phyloP scores from a whole-genome alignment of 768 basidiomycete species.

The Albatrellus ellisii region DNA sequence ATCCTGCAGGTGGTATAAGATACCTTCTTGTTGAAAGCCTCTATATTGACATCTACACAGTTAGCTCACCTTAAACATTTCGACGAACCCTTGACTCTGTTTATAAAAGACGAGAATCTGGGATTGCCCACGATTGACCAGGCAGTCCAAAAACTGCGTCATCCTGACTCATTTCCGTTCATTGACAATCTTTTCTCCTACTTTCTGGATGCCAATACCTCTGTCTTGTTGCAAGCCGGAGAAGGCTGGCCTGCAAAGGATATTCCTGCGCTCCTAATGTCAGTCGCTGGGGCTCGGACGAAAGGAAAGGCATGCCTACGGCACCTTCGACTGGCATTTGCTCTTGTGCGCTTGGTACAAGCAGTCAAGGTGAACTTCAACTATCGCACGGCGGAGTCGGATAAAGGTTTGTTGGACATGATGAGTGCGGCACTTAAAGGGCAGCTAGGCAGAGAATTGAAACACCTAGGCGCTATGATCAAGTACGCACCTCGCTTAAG shows the following conservation, averaged over 20 bases:
- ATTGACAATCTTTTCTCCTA: slow-evolving; percentile 18
- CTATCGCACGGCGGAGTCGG: slow-evolving; percentile 20
- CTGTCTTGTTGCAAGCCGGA: slow-evolving; percentile 1
- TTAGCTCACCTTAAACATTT: slow-evolving; percentile 62
- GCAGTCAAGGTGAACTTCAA: slow-evolving; percentile 30
- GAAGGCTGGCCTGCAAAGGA: slow-evolving; percentile 18
- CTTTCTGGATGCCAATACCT: slow-evolving; percentile 11
- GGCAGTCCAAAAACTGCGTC: slow-evolving; percentile 7
- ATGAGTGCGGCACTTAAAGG: slow-evolving; percentile 36
- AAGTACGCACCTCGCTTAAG: slow-evolving; percentile 25
- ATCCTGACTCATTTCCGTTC: slow-evolving; percentile 19
- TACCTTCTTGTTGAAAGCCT: background rate
- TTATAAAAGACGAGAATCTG: slow-evolving; percentile 25
- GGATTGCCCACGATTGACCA: slow-evolving; percentile 11
- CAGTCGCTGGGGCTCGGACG: slow-evolving; percentile 26
- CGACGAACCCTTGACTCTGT: slow-evolving; percentile 39
- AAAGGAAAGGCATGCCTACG: slow-evolving; percentile 21
- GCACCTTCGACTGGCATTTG: slow-evolving; percentile 33
- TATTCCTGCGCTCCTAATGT: slow-evolving; percentile 20
- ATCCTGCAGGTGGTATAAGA: slow-evolving; percentile 42
- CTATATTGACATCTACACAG: slow-evolving; percentile 22
- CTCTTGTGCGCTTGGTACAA: slow-evolving; percentile 31
- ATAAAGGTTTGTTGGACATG: slow-evolving; percentile 20
- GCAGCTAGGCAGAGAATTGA: slow-evolving; percentile 28
- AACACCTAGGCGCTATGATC: slow-evolving; percentile 31